phyloP scores from a whole-genome alignment of 2,329 filamentous ascomycete species.

The Claviceps monticola region DNA sequence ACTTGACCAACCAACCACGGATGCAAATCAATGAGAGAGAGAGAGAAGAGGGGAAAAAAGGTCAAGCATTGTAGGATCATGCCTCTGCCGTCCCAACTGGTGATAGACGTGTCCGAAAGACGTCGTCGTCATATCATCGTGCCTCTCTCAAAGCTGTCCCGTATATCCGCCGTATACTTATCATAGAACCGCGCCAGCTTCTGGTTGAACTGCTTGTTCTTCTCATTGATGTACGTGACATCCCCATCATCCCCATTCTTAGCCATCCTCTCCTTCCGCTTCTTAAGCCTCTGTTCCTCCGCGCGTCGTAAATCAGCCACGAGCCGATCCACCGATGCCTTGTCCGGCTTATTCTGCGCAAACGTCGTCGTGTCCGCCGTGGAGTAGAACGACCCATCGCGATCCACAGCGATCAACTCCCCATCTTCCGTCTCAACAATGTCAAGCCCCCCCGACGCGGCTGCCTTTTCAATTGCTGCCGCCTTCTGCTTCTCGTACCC shows the following conservation, averaged over 20 bases:
- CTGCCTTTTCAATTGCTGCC: conserved; percentile 70
- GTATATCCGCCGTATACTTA: conserved; percentile 93
- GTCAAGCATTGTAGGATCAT: not conserved
- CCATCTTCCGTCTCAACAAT: conserved; percentile 93
- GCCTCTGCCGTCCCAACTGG: too few relatives aligned
- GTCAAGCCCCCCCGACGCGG: conserved; percentile 71
- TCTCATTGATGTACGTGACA: conserved; percentile 98
- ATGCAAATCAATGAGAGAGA: not conserved
- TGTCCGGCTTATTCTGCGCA: conserved; percentile 72
- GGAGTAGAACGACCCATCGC: conserved; percentile 80
- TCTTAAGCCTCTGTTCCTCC: conserved; percentile 76
- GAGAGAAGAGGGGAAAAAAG: not conserved
- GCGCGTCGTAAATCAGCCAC: conserved; percentile 79
- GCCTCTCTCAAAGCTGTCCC: conserved; percentile 93
- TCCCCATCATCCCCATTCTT: conserved; percentile 76
- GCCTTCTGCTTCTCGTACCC: conserved; percentile 81
- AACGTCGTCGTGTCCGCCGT: conserved; percentile 74
- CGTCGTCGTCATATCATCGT: conserved; percentile 61
- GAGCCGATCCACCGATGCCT: conserved; percentile 74
- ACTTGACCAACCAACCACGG: not conserved
- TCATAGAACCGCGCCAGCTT: conserved; percentile 94
- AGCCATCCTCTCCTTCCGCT: conserved; percentile 64
- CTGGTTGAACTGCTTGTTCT: conserved; percentile 99
- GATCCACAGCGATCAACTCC: conserved; percentile 87
- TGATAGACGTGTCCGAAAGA: not conserved